Evolutionary conservation across 2,329 filamentous ascomycete species (phyloP).

Genomic region (Incumbomyces lentus): DNA sequence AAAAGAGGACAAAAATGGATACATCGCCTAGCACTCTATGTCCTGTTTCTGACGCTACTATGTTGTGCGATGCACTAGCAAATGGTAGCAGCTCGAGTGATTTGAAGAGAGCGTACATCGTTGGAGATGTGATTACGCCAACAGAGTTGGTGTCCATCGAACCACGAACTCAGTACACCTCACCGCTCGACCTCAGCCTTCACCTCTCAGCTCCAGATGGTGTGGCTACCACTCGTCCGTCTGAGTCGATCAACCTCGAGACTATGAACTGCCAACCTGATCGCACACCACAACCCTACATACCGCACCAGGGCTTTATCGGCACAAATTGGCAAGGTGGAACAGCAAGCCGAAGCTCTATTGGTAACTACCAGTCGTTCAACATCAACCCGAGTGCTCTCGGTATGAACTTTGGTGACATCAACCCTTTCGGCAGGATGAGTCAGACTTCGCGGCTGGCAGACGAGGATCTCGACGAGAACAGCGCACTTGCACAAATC

Average conservation of each 20-base stretch:
- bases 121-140: too few species aligned
- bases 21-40: background rate
- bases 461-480: slow-evolving; percentile 6
- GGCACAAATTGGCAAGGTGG: slow-evolving; percentile 4
- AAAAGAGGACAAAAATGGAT: background rate
- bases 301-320: background rate
- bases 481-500: background rate
- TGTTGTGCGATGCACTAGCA: background rate
- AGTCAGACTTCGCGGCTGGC: slow-evolving; percentile 15
- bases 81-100: background rate
- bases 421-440: slow-evolving; percentile 19
- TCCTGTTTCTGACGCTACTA: background rate
- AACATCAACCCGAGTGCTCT: slow-evolving; percentile 6
- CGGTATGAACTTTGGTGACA: slow-evolving; percentile 15
- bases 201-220: background rate
- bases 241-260: background rate
- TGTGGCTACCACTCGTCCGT: background rate
- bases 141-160: slow-evolving; percentile 1
- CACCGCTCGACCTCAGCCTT: slow-evolving; percentile 2
- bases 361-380: slow-evolving; percentile 19
- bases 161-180: slow-evolving; percentile 1
- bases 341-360: slow-evolving; percentile 15
- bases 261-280: background rate
- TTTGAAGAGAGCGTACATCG: background rate
- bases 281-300: background rate